These are phyloP conservation scores for Xylaria longipes DNA, from an alignment of 495 filamentous ascomycete genomes.

Conservation along the genomic window DNA sequence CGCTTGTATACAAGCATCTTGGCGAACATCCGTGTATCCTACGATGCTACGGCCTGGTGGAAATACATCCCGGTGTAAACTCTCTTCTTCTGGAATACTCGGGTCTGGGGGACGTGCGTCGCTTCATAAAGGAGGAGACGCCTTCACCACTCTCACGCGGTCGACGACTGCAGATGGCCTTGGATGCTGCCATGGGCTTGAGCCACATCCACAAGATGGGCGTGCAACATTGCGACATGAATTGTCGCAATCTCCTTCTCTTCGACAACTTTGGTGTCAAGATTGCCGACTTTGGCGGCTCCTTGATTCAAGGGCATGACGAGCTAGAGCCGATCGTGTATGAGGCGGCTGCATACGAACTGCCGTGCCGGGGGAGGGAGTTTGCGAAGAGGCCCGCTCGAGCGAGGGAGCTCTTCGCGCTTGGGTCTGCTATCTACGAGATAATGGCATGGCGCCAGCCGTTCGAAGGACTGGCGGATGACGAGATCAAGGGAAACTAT, in stretches of 20 bases:
- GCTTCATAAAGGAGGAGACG: neutral
- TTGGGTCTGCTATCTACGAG: neutral
- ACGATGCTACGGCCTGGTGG: neutral
- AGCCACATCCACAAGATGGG: neutral
- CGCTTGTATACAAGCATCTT: neutral
- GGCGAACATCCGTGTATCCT: neutral
- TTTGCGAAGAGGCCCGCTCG: neutral
- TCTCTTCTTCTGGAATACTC: neutral
- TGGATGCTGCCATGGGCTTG: neutral
- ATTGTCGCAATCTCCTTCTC: neutral
- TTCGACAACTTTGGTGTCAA: neutral
- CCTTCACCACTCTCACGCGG: neutral
- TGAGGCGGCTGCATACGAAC: neutral
- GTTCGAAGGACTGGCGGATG: neutral
- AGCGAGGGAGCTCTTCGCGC: neutral
- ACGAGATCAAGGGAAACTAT: neutral
- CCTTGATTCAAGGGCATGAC: neutral
- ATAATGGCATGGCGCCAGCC: neutral
- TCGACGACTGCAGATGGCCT: neutral
- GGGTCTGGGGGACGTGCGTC: neutral
- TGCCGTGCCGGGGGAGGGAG: neutral
- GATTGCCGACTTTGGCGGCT: neutral
- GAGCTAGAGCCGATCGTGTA: neutral
- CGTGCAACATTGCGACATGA: neutral
- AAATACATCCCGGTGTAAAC: neutral